Percentiles rank a stretch among this genome's conserved stretches.
Evolutionary conservation across 805 yeast genomes (phyloP).

Genomic region (Saccharomycopsis javanensis): DNA sequence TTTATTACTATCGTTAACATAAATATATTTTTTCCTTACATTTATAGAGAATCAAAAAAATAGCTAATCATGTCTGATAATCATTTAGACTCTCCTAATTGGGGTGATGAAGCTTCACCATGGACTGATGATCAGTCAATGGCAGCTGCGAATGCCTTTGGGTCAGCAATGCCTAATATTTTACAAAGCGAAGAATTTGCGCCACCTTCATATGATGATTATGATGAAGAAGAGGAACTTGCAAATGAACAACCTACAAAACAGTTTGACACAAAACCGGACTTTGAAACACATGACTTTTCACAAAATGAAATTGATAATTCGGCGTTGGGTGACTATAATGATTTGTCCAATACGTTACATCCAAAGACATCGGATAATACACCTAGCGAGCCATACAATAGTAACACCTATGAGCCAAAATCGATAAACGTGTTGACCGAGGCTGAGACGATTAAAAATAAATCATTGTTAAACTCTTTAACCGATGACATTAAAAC

Average conservation of each 20-base stretch:
- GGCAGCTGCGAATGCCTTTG: neutral
- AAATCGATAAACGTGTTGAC: slow-evolving; percentile 13
- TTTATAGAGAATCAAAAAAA: neutral
- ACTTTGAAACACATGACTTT: neutral
- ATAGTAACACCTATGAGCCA: neutral
- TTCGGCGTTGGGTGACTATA: slow-evolving; percentile 7
- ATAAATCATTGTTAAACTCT: slow-evolving; percentile 19
- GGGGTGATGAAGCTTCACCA: neutral
- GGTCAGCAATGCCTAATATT: slow-evolving; percentile 18
- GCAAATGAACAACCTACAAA: slow-evolving; percentile 18
- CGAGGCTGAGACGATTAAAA: slow-evolving; percentile 17
- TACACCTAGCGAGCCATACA: neutral
- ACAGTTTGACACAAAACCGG: neutral
- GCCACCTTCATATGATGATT: slow-evolving; percentile 15
- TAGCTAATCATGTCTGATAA: neutral
- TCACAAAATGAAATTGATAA: neutral
- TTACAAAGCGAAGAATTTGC: slow-evolving; percentile 24
- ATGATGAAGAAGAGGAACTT: slow-evolving; percentile 19
- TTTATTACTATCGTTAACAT: no score
- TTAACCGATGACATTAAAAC: slow-evolving; percentile 12
- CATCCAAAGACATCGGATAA: slow-evolving; percentile 4
- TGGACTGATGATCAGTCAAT: neutral
- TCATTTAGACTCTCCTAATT: neutral
- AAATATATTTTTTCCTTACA: neutral
- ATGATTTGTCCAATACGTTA: neutral